Evolutionary conservation across 2,329 filamentous ascomycete species (phyloP), one percentile per base, ranked within the genome.

Genomic region (Xylaria sp.): DNA sequence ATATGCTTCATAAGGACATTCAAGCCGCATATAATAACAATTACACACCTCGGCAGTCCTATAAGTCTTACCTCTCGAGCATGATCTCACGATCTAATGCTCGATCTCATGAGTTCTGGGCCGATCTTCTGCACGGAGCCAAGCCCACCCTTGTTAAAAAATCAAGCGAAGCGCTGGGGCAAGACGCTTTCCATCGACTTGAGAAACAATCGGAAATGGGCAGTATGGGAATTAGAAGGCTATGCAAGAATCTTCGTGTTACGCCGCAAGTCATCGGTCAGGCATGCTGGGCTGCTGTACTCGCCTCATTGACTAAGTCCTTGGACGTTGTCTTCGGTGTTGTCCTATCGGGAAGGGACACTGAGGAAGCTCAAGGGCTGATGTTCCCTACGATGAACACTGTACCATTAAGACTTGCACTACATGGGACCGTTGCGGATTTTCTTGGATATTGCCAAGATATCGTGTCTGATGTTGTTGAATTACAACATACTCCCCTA

Each of bases 321-420:
- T 85, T 97, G 0, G 94, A 97, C 72, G 87, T 97, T 3, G 86
- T 89, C 0, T 97, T 96, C 76, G 95, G 95, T 0, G 88, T 93
- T 0, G 91, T 98, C 0, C 84, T 97, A 13, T 94, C 94, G 0
- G 94, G 95, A 18, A 88, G 95, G n/a, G 93, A 96, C 66, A 89
- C 89, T 10, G 90, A 92, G 55, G 86, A 88, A 18, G 87, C 89
- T 0, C 87, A 92, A 52, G 80, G 87, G 31, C 80, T 95, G 13
- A 85, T 94, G 76, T 98, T 97, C 75, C 95, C 94, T 0, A 93
- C 92, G 0, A 97, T 98, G 92, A 98, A 97, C 76, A 97, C 94
- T 0, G 90, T 97, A 0, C 88, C 91, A 0, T 84, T 97, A 8
- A 87, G 94, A 12, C 87, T 87, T 1, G 85, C 94, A 2, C 78